These are phyloP conservation scores for Quercus gilva DNA, from an alignment of 306 rosid genomes.

Conservation along the genomic window DNA sequence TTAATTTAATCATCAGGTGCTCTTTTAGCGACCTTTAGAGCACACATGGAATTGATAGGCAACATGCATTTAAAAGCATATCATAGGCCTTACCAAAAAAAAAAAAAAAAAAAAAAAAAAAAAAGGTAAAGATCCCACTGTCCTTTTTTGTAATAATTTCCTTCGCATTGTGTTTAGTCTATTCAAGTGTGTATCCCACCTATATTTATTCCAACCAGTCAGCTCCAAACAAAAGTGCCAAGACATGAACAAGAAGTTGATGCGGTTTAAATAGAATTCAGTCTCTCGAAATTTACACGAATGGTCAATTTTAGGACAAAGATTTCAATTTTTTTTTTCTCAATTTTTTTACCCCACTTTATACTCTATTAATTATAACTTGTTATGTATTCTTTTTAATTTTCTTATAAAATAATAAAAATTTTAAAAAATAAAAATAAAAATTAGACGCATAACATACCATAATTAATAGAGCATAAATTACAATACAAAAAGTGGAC, in stretches of 20 bases:
- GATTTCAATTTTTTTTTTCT: no score
- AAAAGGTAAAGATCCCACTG: not conserved
- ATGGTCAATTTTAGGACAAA: no score
- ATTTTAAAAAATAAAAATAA: no score
- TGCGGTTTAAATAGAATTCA: not conserved
- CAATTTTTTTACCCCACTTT: no score
- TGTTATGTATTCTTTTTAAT: no score
- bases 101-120: no score
- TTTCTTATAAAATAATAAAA: no score
- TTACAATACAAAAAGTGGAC: no score
- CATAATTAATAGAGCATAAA: no score
- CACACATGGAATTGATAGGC: not conserved
- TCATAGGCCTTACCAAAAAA: not conserved
- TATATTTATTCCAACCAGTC: not conserved
- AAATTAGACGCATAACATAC: no score
- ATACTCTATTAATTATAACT: no score
- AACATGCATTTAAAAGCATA: not conserved
- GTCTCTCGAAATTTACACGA: no score
- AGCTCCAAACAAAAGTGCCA: not conserved
- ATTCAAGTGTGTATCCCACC: not conserved
- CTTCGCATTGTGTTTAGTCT: not conserved
- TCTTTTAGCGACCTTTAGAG: not conserved
- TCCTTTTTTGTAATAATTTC: not conserved
- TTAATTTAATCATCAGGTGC: not conserved
- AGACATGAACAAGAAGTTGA: not conserved